Conservation (phyloP, 75 land plant species). For the Sequoiadendron giganteum region DNA sequence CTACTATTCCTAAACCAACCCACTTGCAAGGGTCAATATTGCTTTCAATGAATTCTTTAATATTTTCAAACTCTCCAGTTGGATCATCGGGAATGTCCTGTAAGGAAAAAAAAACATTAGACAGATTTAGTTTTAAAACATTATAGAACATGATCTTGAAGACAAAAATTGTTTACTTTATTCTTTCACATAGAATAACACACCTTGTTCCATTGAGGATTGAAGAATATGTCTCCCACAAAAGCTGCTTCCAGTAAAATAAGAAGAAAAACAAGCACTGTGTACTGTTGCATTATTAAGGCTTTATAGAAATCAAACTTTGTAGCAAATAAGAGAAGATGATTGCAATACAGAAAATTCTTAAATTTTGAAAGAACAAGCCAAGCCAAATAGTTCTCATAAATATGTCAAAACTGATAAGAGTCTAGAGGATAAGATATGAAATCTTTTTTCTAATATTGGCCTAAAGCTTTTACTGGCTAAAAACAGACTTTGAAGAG, state of each 20-base stretch:
- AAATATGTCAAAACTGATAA: neutral
- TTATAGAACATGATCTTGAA: neutral
- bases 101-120: neutral
- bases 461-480: neutral
- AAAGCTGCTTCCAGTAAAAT: constrained; percentile 58
- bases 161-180: neutral
- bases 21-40: constrained; percentile 65
- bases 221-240: constrained; percentile 57
- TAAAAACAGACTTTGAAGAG: neutral
- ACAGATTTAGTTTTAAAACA: neutral
- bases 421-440: neutral
- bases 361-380: neutral
- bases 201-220: constrained; percentile 76
- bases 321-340: neutral
- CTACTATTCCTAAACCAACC: constrained; percentile 55
- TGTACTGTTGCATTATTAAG: constrained; percentile 40
- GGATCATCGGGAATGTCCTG: constrained; percentile 86
- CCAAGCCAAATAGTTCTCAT: neutral
- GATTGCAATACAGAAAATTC: neutral
- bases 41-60: constrained; percentile 52
- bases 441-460: neutral
- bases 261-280: constrained; percentile 43
- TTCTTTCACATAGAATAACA: neutral
- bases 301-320: neutral
- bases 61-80: constrained; percentile 72